A percentile compares a stretch with the other conserved stretches of the same genome.
phyloP scores from a whole-genome alignment of 2,329 filamentous ascomycete genomes.

The Gliomastix tumulicola region DNA sequence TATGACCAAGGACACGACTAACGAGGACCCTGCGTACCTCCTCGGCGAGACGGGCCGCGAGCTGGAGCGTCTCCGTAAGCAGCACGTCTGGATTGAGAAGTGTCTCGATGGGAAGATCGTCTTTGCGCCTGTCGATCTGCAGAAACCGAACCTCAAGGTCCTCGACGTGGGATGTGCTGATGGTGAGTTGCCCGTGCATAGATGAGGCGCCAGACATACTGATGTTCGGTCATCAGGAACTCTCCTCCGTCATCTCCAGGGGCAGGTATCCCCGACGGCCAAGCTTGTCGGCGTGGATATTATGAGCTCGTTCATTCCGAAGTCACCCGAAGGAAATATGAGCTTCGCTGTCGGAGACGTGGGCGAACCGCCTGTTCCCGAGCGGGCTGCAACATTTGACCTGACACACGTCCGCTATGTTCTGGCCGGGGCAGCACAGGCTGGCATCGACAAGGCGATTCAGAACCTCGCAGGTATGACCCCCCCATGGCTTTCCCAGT shows the following conservation, averaged over 20 bases:
- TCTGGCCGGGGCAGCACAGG: constrained; percentile 2
- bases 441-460: constrained; percentile 4
- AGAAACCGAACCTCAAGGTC: constrained; percentile 4
- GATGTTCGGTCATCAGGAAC: constrained; percentile 8
- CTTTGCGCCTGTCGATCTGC: constrained; percentile 8
- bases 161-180: constrained; percentile 10
- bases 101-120: constrained; percentile 5
- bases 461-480: constrained; percentile 2
- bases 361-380: constrained; percentile 2
- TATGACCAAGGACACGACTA: too few species aligned
- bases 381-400: constrained; percentile 4
- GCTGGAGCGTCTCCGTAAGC: constrained; percentile 7
- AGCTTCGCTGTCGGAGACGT: constrained; percentile 6
- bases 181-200: too few species aligned
- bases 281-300: constrained; percentile 8
- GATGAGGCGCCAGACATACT: constrained; percentile 9
- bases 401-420: constrained; percentile 6
- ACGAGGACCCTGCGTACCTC: constrained; percentile 2
- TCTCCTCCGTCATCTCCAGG: constrained; percentile 8
- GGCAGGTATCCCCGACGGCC: constrained; percentile 7
- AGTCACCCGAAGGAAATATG: constrained; percentile 6
- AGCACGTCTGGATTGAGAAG: constrained; percentile 7
- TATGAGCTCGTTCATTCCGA: constrained; percentile 6
- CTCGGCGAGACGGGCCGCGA: constrained; percentile 5
- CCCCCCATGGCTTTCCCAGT: not conserved